Percentiles rank a stretch among this genome's conserved stretches.
phyloP scores from a whole-genome alignment of 257 asterid species.

The Datura wrightii region DNA sequence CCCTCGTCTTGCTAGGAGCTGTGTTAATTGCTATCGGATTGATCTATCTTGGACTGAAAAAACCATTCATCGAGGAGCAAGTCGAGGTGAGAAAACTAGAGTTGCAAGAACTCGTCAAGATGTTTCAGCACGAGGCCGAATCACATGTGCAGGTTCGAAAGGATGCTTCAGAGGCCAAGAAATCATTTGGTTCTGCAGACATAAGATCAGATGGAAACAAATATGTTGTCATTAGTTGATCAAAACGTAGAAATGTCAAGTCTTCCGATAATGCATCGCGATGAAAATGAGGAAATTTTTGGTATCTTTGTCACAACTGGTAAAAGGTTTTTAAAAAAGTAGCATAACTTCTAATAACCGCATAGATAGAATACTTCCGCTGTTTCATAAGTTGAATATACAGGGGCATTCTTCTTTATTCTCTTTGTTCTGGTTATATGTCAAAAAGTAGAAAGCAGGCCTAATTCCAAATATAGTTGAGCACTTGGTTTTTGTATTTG shows the following conservation, averaged over 20 bases:
- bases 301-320: neutral
- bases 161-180: slow-evolving; percentile 41
- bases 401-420: neutral
- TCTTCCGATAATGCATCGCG: neutral
- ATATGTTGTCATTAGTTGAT: slow-evolving; percentile 21
- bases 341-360: neutral
- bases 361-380: neutral
- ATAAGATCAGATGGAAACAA: slow-evolving; percentile 6
- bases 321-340: neutral
- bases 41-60: slow-evolving; percentile 80
- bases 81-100: slow-evolving; percentile 88
- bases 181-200: neutral
- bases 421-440: neutral
- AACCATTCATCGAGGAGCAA: slow-evolving; percentile 69
- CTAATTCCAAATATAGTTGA: neutral
- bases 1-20: slow-evolving; percentile 64
- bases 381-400: neutral
- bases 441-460: neutral
- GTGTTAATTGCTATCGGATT: slow-evolving; percentile 71
- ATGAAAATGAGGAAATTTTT: neutral
- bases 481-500: neutral
- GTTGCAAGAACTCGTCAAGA: slow-evolving; percentile 73
- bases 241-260: neutral
- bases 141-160: slow-evolving; percentile 91
- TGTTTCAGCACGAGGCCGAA: slow-evolving; percentile 94